Evolutionary conservation across 345 rosid genomes (phyloP).

Genomic region (Raphanus raphanistrum): DNA sequence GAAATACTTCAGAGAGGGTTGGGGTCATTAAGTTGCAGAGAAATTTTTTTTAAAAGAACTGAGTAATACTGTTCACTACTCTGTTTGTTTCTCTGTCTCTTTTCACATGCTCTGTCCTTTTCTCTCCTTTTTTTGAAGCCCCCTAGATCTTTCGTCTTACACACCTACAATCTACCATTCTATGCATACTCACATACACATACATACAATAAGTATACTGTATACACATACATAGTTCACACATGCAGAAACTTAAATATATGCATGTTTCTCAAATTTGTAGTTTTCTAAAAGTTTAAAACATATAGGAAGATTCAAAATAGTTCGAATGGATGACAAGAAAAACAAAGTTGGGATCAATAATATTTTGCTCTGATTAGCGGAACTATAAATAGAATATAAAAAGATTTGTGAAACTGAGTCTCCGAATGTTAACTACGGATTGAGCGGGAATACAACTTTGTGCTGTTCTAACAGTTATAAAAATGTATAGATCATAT

Average conservation of each 20-base stretch:
- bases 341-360: not conserved
- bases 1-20: conserved; percentile 35
- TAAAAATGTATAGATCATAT: too few species aligned
- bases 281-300: not conserved
- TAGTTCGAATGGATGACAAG: not conserved
- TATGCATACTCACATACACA: conserved; percentile 19
- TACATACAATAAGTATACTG: not conserved
- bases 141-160: conserved; percentile 43
- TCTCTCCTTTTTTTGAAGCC: conserved; percentile 32
- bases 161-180: conserved; percentile 33
- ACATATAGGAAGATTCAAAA: not conserved
- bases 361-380: not conserved
- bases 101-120: conserved; percentile 45
- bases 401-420: not conserved
- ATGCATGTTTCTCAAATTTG: not conserved
- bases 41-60: not conserved
- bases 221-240: not conserved
- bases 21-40: conserved; percentile 33
- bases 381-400: not conserved
- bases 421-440: too few species aligned
- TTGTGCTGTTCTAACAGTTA: too few species aligned
- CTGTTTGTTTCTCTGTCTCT: conserved; percentile 41
- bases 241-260: not conserved
- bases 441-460: too few species aligned
- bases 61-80: conserved; percentile 37